phyloP scores from a whole-genome alignment of 208 protist genomes.

The Porcisia deanei region DNA sequence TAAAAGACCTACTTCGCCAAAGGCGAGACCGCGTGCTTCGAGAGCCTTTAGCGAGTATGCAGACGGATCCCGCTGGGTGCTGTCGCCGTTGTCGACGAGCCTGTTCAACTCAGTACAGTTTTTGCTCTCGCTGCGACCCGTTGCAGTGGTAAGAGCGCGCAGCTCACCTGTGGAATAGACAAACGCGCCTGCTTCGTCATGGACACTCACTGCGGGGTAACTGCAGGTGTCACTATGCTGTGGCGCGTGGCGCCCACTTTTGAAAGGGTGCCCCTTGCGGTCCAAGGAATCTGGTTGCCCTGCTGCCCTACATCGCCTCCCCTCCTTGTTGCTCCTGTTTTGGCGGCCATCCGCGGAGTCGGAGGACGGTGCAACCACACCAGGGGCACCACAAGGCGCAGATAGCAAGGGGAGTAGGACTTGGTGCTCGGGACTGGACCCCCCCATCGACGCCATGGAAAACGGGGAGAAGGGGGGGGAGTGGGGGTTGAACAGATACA shows the following conservation, averaged over 20 bases:
- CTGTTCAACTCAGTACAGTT: neutral
- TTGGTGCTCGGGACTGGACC: neutral
- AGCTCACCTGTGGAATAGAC: constrained; percentile 3
- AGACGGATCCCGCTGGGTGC: neutral
- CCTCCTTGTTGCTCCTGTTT: neutral
- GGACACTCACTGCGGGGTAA: neutral
- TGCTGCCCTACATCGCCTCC: neutral
- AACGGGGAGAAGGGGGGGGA: neutral
- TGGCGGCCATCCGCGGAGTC: neutral
- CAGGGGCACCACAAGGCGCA: neutral
- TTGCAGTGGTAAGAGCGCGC: neutral
- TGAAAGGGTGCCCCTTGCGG: neutral
- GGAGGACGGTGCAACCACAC: neutral
- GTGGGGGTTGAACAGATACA: neutral
- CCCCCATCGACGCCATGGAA: neutral
- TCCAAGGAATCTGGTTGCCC: neutral
- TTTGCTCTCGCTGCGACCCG: neutral
- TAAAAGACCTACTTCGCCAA: neutral
- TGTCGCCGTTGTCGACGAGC: neutral
- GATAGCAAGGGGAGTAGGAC: neutral
- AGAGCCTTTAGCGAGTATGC: neutral
- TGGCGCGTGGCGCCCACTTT: neutral
- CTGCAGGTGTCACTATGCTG: neutral
- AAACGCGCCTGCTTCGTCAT: too few relatives aligned
- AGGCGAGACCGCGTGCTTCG: neutral